phyloP scores from a whole-genome alignment of 768 basidiomycete species.

The Lentinula edodes region DNA sequence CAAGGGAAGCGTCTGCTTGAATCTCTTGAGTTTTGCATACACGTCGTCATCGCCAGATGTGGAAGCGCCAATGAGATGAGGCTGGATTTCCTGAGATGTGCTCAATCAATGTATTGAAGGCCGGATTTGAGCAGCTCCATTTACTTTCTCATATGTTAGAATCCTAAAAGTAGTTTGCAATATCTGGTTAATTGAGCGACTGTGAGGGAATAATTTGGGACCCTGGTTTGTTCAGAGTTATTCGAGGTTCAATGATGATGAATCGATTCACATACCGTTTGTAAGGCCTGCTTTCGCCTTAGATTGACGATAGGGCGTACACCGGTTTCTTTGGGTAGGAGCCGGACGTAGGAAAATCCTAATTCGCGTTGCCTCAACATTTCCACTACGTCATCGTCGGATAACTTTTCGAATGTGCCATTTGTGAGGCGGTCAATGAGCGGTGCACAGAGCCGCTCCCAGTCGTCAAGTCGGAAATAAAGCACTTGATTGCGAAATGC shows the following conservation, averaged over 20 bases:
- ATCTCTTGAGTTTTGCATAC: constrained; percentile 64
- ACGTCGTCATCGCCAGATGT: constrained; percentile 82
- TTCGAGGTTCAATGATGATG: not conserved
- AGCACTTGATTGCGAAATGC: constrained; percentile 77
- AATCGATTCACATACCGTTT: constrained; percentile 20
- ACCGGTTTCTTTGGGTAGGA: constrained; percentile 92
- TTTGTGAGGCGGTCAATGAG: constrained; percentile 68
- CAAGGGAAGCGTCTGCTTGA: constrained; percentile 49
- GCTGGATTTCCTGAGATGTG: constrained; percentile 48
- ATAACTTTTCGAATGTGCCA: constrained; percentile 65
- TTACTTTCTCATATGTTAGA: constrained; percentile 81
- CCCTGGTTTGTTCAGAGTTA: constrained; percentile 13
- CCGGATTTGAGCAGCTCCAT: not conserved
- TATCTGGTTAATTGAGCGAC: constrained; percentile 78
- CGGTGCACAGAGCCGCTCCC: constrained; percentile 79
- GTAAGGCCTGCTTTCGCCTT: constrained; percentile 38
- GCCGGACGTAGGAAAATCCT: constrained; percentile 80
- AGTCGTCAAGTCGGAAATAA: constrained; percentile 94
- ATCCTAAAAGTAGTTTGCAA: constrained; percentile 83
- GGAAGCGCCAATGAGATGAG: constrained; percentile 69
- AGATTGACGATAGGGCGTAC: constrained; percentile 94
- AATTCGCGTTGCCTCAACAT: constrained; percentile 68
- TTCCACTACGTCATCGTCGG: constrained; percentile 55
- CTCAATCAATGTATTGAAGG: not conserved
- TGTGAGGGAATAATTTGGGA: constrained; percentile 19